Evolutionary conservation across 2,329 filamentous ascomycete species (phyloP).

Genomic region (Cytospora mali): DNA sequence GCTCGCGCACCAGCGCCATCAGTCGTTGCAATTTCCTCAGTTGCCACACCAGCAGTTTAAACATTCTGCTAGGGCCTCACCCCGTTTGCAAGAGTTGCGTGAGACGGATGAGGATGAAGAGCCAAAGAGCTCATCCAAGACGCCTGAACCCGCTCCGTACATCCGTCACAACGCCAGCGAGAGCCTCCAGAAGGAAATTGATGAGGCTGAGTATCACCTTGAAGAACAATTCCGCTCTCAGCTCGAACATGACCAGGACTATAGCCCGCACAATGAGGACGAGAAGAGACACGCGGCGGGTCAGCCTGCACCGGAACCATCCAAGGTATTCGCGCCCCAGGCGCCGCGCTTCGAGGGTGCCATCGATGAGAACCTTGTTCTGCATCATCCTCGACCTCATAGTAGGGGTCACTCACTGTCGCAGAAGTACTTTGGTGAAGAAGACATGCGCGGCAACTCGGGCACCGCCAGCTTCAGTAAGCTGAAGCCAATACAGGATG

Average conservation of each 20-base stretch:
- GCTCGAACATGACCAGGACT: conserved; percentile 72
- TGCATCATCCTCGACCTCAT: conserved; percentile 75
- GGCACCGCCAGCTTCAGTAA: conserved; percentile 43
- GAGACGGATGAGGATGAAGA: conserved; percentile 69
- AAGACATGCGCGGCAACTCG: conserved; percentile 46
- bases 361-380: conserved; percentile 55
- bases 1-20: conserved; percentile 58
- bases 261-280: conserved; percentile 63
- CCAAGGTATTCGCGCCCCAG: conserved; percentile 50
- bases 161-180: conserved; percentile 71
- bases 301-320: conserved; percentile 40
- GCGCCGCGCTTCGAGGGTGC: conserved; percentile 57
- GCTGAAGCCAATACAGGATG: conserved; percentile 45
- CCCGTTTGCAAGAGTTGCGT: conserved; percentile 70
- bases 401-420: conserved; percentile 72
- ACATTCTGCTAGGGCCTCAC: conserved; percentile 58
- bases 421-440: conserved; percentile 65
- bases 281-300: conserved; percentile 36
- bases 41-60: conserved; percentile 60
- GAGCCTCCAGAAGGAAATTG: conserved; percentile 80
- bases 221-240: conserved; percentile 79
- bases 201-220: conserved; percentile 83
- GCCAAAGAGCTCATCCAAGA: conserved; percentile 56
- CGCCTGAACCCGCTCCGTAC: conserved; percentile 51
- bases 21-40: conserved; percentile 61